Conservation (phyloP, 495 filamentous ascomycete species). For the Penicillium dipodomyicola region DNA sequence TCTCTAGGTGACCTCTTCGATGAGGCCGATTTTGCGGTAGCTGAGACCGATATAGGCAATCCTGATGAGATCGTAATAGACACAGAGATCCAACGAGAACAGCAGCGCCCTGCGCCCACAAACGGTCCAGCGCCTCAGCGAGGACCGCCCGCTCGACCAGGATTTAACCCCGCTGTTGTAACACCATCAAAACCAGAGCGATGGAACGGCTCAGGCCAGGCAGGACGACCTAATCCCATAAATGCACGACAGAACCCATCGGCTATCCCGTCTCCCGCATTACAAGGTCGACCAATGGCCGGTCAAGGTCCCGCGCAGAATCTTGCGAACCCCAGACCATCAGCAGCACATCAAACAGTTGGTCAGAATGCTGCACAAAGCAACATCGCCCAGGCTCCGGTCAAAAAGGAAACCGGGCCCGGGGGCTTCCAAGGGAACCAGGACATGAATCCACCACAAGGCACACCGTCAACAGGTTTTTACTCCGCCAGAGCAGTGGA, state of each 20-base stretch:
- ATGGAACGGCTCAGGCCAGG: constrained; percentile 27
- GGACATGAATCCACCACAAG: constrained; percentile 33
- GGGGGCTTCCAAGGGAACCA: constrained; percentile 18
- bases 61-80: constrained; percentile 61
- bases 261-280: constrained; percentile 14
- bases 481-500: constrained; percentile 72
- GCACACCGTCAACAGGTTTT: constrained; percentile 58
- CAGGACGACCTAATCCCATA: constrained; percentile 27
- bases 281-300: constrained; percentile 22
- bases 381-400: constrained; percentile 17
- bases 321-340: constrained; percentile 23
- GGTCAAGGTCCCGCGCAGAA: constrained; percentile 22
- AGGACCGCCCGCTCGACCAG: constrained; percentile 20
- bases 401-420: constrained; percentile 30
- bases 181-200: constrained; percentile 48
- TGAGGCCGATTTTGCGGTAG: constrained; percentile 68
- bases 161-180: constrained; percentile 29
- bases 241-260: constrained; percentile 26
- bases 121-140: constrained; percentile 27
- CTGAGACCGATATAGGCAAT: constrained; percentile 49
- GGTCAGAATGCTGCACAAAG: constrained; percentile 13
- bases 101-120: constrained; percentile 32
- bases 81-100: constrained; percentile 24
- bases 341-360: constrained; percentile 22
- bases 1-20: constrained; percentile 60